Percentiles rank a stretch among this genome's conserved stretches.
phyloP scores from a whole-genome alignment of 441 rosid species.

The Erodium texanum region DNA sequence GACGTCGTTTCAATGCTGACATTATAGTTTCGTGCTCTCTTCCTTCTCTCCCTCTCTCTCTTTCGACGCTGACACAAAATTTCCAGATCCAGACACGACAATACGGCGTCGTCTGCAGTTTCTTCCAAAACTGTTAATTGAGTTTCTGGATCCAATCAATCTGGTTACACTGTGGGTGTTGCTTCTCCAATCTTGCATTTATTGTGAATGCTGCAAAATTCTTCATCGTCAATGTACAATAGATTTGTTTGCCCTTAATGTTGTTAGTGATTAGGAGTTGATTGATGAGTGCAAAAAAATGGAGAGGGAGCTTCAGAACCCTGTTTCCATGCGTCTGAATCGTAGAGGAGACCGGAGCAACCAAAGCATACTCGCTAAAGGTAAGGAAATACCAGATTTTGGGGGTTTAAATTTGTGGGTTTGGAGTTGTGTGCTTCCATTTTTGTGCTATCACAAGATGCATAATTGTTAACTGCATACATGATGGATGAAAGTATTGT shows the following conservation, averaged over 20 bases:
- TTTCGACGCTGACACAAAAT: not conserved
- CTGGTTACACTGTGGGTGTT: not conserved
- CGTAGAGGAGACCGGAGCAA: slow-evolving; percentile 8
- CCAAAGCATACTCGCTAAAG: not conserved
- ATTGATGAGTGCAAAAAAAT: not conserved
- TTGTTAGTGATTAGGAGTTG: not conserved
- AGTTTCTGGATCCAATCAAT: not conserved
- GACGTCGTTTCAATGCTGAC: not conserved
- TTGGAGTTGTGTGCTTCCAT: not conserved
- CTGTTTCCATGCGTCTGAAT: slow-evolving; percentile 5
- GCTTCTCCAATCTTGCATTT: not conserved
- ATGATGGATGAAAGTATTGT: no score
- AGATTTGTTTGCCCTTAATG: no score
- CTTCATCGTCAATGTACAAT: not conserved
- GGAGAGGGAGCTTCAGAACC: slow-evolving; percentile 7
- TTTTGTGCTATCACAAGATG: not conserved
- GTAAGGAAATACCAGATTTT: not conserved
- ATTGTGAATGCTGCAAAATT: not conserved
- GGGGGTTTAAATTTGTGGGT: slow-evolving; percentile 3
- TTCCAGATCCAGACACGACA: slow-evolving; percentile 2
- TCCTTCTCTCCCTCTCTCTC: not conserved
- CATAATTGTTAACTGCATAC: no score
- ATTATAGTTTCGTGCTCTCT: no score
- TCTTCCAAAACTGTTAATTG: no score
- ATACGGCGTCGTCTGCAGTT: not conserved